phyloP scores from a whole-genome alignment of 805 yeast genomes.

The Jamesozyma gamospora region DNA sequence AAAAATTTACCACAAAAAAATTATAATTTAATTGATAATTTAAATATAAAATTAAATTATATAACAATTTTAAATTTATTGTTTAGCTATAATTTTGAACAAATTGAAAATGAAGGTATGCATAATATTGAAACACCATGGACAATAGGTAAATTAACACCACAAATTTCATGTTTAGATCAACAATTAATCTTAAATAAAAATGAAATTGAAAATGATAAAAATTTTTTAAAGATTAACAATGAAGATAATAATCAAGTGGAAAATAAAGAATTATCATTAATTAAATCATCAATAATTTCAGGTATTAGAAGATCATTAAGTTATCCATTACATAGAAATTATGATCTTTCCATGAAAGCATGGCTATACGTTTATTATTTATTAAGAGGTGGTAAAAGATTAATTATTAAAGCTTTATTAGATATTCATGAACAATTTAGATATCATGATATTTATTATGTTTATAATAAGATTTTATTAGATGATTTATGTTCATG shows the following conservation, averaged over 20 bases:
- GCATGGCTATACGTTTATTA: conserved; percentile 71
- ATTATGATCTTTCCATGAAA: conserved; percentile 45
- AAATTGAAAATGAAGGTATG: conserved; percentile 60
- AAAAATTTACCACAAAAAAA: conserved; percentile 52
- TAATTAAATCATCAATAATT: conserved; percentile 43
- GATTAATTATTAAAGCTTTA: conserved; percentile 49
- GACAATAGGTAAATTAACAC: conserved; percentile 81
- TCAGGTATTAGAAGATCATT: conserved; percentile 66
- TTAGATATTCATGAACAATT: conserved; percentile 61
- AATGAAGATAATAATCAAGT: conserved; percentile 1
- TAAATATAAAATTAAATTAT: conserved; percentile 52
- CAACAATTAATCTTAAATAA: conserved; percentile 36
- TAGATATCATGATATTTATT: conserved; percentile 73
- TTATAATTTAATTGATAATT: too few species aligned
- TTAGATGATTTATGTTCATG: conserved; percentile 71
- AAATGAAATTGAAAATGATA: conserved; percentile 1
- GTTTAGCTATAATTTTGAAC: conserved; percentile 67
- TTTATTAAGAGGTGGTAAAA: conserved; percentile 57
- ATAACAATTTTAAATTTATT: conserved; percentile 55
- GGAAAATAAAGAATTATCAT: conserved; percentile 5
- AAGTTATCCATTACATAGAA: conserved; percentile 70
- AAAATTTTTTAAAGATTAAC: not conserved
- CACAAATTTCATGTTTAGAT: conserved; percentile 70
- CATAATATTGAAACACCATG: conserved; percentile 83
- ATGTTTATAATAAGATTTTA: conserved; percentile 70